Evolutionary conservation across 306 rosid species (phyloP).

Genomic region (Canavalia gladiata): DNA sequence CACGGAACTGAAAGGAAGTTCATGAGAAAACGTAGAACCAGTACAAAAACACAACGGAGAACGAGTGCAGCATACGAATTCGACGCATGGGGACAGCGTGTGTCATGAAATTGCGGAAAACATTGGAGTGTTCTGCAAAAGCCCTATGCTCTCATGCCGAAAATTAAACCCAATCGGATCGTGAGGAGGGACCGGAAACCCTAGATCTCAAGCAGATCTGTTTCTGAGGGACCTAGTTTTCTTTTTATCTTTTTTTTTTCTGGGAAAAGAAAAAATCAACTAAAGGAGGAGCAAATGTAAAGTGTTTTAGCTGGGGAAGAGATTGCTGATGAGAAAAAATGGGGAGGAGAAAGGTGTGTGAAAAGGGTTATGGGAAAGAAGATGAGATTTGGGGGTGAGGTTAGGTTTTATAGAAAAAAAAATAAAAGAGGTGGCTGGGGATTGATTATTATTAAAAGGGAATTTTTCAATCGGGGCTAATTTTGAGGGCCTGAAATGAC

Average conservation of each 20-base stretch:
- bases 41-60: constrained; percentile 62
- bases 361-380: constrained; percentile 26
- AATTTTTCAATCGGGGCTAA: not conserved
- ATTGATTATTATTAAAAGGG: not conserved
- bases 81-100: constrained; percentile 55
- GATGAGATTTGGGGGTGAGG: accelerated
- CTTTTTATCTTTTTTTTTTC: not conserved
- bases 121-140: constrained; percentile 49
- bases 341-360: not conserved
- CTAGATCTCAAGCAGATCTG: constrained; percentile 47
- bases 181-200: constrained; percentile 27
- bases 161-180: constrained; percentile 5
- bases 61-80: constrained; percentile 57
- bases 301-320: not conserved
- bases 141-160: constrained; percentile 7
- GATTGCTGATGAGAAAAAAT: not conserved
- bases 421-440: not conserved
- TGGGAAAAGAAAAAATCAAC: not conserved
- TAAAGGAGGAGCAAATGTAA: not conserved
- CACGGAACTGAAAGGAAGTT: constrained; percentile 46
- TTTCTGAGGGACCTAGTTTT: not conserved
- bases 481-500: constrained; percentile 28
- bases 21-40: constrained; percentile 77
- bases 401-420: constrained; percentile 39
- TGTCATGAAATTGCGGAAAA: constrained; percentile 41